Evolutionary conservation across 1,139 yeast genomes (phyloP).

Genomic region (Wickerhamomyces sp.): DNA sequence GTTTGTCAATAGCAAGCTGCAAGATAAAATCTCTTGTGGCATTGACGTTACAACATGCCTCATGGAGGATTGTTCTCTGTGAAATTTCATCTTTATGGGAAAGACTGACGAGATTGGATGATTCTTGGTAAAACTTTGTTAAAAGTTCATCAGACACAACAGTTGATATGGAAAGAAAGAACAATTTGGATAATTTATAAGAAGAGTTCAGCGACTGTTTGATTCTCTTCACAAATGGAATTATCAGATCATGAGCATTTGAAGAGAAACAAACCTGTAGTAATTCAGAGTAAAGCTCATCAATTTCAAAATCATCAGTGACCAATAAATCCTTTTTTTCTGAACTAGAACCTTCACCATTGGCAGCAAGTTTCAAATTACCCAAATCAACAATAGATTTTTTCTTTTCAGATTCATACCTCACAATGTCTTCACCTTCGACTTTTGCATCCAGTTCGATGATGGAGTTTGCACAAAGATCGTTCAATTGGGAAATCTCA

Average conservation of each 20-base stretch:
- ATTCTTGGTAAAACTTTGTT: slow-evolving; percentile 30
- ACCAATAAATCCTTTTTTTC: slow-evolving; percentile 5
- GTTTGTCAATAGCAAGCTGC: slow-evolving; percentile 14
- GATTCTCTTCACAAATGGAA: slow-evolving; percentile 47
- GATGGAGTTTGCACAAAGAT: slow-evolving; percentile 67
- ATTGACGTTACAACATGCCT: slow-evolving; percentile 30
- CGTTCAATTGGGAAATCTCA: slow-evolving; percentile 81
- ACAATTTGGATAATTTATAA: slow-evolving; percentile 55
- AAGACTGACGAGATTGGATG: slow-evolving; percentile 33
- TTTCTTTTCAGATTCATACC: slow-evolving; percentile 17
- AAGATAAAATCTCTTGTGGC: slow-evolving; percentile 32
- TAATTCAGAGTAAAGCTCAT: slow-evolving; percentile 64
- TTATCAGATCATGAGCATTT: slow-evolving; percentile 30
- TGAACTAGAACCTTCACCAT: slow-evolving; percentile 8
- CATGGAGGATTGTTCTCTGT: slow-evolving; percentile 33
- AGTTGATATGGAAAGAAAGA: slow-evolving; percentile 54
- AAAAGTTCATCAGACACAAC: slow-evolving; percentile 36
- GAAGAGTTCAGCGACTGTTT: slow-evolving; percentile 34
- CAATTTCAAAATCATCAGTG: slow-evolving; percentile 37
- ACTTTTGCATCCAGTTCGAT: slow-evolving; percentile 83
- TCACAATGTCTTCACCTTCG: slow-evolving; percentile 57
- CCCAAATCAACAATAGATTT: slow-evolving; percentile 21
- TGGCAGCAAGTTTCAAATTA: slow-evolving; percentile 13
- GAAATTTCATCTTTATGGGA: slow-evolving; percentile 36
- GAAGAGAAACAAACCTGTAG: slow-evolving; percentile 49